Base-by-base conservation (phyloP, 208 protist genomes). In the Trypanosomatidae sp. region DNA sequence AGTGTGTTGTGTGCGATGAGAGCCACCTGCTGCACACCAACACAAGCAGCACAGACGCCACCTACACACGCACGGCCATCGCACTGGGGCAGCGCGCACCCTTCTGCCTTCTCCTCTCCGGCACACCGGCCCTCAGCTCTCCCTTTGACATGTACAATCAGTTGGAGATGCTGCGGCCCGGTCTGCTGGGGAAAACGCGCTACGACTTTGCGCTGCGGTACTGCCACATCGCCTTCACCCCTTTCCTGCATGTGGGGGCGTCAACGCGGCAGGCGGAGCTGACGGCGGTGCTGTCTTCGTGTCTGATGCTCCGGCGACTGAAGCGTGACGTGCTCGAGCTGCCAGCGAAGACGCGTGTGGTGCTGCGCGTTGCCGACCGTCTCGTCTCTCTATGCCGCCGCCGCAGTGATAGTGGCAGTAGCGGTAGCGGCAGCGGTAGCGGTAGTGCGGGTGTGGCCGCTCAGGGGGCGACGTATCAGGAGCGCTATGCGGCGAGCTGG, bases 131-230 rank as follows among this genome's bases (percentile, higher is more conserved):
- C 5, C 72, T 85, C 8, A 65, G 74, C n/a, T 80, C 79, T 1
- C 87, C 89, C 1, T 96, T 96, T 76, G 88, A 91, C 69, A 78
- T 96, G 71, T 96, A 77, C 74, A 93, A 92, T 68, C 88, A 94
- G 72, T 49, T 94, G 5, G 86, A 94, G 72, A 86, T 75, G 33
- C 56, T 96, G 22, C 73, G 62, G 2, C 80, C 84, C 47, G 86
- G 87, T n/a, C 43, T 89, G 49, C 69, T 96, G 39, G 91, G 89
- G 25, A 4, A 56, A 1, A 82, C 74, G 8, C 79, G 89, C 25
- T 91, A 72, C 75, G 81, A 96, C 15, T 94, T 96, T 71, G 89
- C 89, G 2, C 39, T 94, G 53, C 86, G 84, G 30, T 96, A 93
- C 79, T 91, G 86, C 77, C 71, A 73, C 25, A 62, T 88, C 28